Percentiles rank a stretch among this genome's conserved stretches.
Conservation (phyloP, 768 basidiomycete genomes). For the Amanita polypyramis region DNA sequence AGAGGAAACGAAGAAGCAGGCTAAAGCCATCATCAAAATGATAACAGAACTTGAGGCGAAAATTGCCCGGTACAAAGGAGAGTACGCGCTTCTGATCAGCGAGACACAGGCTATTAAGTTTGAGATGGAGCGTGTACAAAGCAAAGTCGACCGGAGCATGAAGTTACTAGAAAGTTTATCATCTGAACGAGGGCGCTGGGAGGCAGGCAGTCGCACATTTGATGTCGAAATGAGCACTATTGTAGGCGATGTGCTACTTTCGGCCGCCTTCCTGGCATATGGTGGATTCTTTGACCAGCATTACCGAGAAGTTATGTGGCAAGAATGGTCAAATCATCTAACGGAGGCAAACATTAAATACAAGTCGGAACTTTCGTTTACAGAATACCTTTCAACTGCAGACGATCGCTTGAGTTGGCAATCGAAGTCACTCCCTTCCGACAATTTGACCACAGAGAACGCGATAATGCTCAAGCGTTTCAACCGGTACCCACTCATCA, state of each 20-base stretch:
- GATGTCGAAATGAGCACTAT: conserved; percentile 98
- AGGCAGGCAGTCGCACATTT: conserved; percentile 88
- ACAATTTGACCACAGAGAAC: conserved; percentile 94
- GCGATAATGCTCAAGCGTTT: conserved; percentile 99
- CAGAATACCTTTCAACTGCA: conserved; percentile 94
- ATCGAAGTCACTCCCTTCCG: conserved; percentile 89
- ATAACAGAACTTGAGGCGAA: conserved; percentile 88
- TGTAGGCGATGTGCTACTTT: conserved; percentile 91
- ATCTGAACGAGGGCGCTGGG: conserved; percentile 92
- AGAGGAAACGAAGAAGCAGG: conserved; percentile 92
- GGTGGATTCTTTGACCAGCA: conserved; percentile 98
- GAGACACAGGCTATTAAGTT: conserved; percentile 94
- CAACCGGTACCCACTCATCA: conserved; percentile 94
- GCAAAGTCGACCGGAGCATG: conserved; percentile 96
- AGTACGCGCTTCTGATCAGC: conserved; percentile 93
- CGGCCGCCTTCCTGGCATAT: conserved; percentile 94
- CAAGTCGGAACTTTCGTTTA: conserved; percentile 85
- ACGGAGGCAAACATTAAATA: conserved; percentile 83
- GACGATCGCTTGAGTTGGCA: conserved; percentile 96
- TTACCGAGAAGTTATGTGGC: conserved; percentile 96
- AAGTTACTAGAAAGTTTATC: conserved; percentile 89
- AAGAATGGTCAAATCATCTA: conserved; percentile 87
- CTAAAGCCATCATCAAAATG: conserved; percentile 80
- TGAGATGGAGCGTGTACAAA: conserved; percentile 97
- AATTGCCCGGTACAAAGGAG: conserved; percentile 91